phyloP scores from a whole-genome alignment of 176 grass and related monocot species.

The Echinochloa phyllopogon region DNA sequence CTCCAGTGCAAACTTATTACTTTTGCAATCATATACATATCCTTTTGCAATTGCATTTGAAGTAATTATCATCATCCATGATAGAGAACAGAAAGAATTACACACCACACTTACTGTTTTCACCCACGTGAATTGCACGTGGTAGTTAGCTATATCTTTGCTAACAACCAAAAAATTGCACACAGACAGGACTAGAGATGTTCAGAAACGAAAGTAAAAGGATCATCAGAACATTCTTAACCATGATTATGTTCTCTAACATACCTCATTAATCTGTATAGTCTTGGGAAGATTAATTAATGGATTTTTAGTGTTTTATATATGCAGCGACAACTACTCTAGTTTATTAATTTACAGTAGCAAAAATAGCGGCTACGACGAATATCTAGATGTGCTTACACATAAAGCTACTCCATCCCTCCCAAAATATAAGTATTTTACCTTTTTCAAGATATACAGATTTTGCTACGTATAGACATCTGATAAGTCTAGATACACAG shows the following conservation, averaged over 20 bases:
- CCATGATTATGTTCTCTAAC: background rate
- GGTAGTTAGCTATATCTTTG: slow-evolving; percentile 25
- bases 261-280: background rate
- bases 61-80: background rate
- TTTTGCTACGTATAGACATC: too few species aligned
- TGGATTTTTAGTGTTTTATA: background rate
- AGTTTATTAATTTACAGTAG: too few species aligned
- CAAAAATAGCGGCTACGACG: too few species aligned
- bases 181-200: background rate
- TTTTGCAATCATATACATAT: background rate
- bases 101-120: background rate
- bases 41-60: background rate
- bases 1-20: background rate
- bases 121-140: slow-evolving; percentile 59
- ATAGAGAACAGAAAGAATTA: slow-evolving; percentile 26
- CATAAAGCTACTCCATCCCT: background rate
- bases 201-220: slow-evolving; percentile 4
- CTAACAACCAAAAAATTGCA: slow-evolving; percentile 4
- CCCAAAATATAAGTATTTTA: too few species aligned
- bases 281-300: background rate
- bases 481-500: too few species aligned
- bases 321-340: too few species aligned
- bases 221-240: slow-evolving; percentile 12
- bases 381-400: background rate
- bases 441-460: too few species aligned